Evolutionary conservation across 371 early-diverging fungal genomes (phyloP).

Genomic region (Rhizopus sp.): DNA sequence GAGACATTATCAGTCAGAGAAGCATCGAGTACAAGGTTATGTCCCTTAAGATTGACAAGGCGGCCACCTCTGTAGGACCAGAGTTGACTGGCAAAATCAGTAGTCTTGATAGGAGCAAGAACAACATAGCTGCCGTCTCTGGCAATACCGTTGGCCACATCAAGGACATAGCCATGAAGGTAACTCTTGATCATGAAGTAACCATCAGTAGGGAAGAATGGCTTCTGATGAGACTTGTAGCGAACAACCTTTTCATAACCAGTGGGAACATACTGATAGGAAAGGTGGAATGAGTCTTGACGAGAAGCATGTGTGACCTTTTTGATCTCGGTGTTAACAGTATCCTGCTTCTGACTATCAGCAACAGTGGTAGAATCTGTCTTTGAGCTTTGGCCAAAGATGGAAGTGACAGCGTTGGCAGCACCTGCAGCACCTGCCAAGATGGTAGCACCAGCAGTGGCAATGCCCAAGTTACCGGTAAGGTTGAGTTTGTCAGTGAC

Average conservation of each 20-base stretch:
- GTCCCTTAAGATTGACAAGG: slow-evolving; percentile 50
- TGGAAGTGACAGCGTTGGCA: slow-evolving; percentile 6
- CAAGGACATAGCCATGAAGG: slow-evolving; percentile 44
- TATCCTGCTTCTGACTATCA: background rate
- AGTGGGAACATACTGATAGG: slow-evolving; percentile 34
- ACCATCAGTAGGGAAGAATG: slow-evolving; percentile 33
- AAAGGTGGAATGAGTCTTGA: slow-evolving; percentile 23
- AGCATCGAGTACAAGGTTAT: slow-evolving; percentile 37
- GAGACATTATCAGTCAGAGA: slow-evolving; percentile 20
- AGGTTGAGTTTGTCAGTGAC: slow-evolving; percentile 5
- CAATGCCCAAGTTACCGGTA: slow-evolving; percentile 19
- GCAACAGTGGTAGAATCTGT: slow-evolving; percentile 9
- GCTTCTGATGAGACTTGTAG: slow-evolving; percentile 29
- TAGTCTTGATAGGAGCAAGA: slow-evolving; percentile 32
- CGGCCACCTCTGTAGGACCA: slow-evolving; percentile 56
- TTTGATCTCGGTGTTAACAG: slow-evolving; percentile 1
- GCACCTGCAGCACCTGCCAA: slow-evolving; percentile 6
- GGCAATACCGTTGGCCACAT: slow-evolving; percentile 28
- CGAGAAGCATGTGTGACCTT: slow-evolving; percentile 20
- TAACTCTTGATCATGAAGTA: slow-evolving; percentile 51
- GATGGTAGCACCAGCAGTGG: slow-evolving; percentile 24
- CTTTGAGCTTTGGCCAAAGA: background rate
- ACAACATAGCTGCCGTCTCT: slow-evolving; percentile 32
- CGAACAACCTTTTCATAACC: slow-evolving; percentile 44
- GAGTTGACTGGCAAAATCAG: slow-evolving; percentile 50